Conservation (phyloP, 495 filamentous ascomycete species). For the Aspergillus panamensis region DNA sequence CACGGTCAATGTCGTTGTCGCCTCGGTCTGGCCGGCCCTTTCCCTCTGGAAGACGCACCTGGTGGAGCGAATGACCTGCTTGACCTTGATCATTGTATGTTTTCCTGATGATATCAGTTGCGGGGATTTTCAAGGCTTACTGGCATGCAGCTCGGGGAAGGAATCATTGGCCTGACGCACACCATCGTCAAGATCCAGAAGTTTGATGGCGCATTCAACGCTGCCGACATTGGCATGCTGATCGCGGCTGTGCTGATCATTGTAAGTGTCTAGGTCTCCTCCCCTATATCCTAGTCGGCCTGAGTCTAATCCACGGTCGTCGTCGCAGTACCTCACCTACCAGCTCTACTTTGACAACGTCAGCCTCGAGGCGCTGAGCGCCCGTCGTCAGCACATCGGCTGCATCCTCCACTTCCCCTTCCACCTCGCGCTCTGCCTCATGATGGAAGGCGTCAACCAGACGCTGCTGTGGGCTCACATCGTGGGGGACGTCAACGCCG, state of each 20-base stretch:
- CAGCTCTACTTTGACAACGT: slow-evolving; percentile 10
- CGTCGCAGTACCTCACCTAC: neutral
- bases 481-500: neutral
- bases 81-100: slow-evolving; percentile 10
- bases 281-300: neutral
- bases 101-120: neutral
- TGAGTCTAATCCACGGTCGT: neutral
- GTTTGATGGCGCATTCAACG: neutral
- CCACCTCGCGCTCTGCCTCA: slow-evolving; percentile 5
- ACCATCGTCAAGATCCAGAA: slow-evolving; percentile 8
- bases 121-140: neutral
- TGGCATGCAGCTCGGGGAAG: slow-evolving; percentile 6
- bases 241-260: slow-evolving; percentile 4
- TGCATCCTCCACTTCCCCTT: slow-evolving; percentile 7
- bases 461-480: slow-evolving; percentile 1
- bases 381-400: neutral
- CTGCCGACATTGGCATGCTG: slow-evolving; percentile 5
- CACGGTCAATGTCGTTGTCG: neutral
- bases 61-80: slow-evolving; percentile 7
- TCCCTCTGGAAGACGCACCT: slow-evolving; percentile 8
- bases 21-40: slow-evolving; percentile 1
- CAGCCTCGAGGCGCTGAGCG: slow-evolving; percentile 1
- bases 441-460: slow-evolving; percentile 2
- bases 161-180: slow-evolving; percentile 4
- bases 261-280: neutral